Evolutionary conservation across 148 eudicot species (phyloP).

Genomic region (Amaranthus hypochondriacus): DNA sequence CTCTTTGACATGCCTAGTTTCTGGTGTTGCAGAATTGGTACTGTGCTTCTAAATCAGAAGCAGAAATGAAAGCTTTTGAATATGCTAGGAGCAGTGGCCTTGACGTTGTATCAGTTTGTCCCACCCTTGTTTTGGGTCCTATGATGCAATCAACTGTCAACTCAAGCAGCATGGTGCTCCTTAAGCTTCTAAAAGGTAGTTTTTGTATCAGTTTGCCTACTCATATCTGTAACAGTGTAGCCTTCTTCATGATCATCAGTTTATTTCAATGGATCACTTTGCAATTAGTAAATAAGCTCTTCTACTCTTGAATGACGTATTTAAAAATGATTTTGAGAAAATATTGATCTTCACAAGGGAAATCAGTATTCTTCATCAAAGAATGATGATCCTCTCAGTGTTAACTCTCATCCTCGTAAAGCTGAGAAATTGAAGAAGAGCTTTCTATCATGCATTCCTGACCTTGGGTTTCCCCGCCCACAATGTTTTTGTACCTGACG

Average conservation of each 20-base stretch:
- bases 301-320: not conserved
- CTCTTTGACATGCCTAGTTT: not conserved
- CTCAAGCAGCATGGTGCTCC: conserved; percentile 63
- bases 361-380: not conserved
- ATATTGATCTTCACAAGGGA: not conserved
- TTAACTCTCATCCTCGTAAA: not conserved
- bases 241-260: not conserved
- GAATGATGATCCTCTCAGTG: not conserved
- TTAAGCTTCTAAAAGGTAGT: conserved; percentile 75
- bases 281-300: not conserved
- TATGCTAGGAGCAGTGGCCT: conserved; percentile 59
- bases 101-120: conserved; percentile 61
- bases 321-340: not conserved
- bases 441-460: not conserved
- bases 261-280: not conserved
- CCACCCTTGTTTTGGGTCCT: conserved; percentile 63
- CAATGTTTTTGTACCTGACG: not conserved
- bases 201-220: conserved; percentile 3
- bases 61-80: conserved; percentile 68
- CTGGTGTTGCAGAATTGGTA: conserved; percentile 65
- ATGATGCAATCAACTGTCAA: conserved; percentile 56
- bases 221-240: not conserved
- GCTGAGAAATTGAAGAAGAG: not conserved
- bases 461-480: no score
- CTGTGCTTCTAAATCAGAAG: conserved; percentile 65